These are phyloP conservation scores for Neurospora sp. DNA, from an alignment of 495 filamentous ascomycete species.

Conservation along the genomic window DNA sequence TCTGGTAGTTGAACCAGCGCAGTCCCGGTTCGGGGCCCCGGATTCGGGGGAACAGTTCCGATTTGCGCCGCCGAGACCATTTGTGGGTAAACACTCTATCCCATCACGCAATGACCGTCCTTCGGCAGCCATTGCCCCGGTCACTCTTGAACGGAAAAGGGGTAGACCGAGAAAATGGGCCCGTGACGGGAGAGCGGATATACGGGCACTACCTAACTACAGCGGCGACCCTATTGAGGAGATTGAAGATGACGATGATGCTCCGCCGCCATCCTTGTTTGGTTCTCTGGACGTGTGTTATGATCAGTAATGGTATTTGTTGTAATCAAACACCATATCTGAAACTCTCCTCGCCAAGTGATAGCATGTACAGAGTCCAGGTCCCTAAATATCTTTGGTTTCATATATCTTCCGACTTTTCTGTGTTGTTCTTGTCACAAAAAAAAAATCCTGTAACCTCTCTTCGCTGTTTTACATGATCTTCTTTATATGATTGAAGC, in stretches of 20 bases:
- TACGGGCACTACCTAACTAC: slow-evolving; percentile 32
- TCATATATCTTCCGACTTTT: neutral
- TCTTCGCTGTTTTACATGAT: neutral
- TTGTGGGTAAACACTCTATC: slow-evolving; percentile 26
- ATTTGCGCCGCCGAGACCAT: slow-evolving; percentile 30
- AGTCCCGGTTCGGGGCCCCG: slow-evolving; percentile 12
- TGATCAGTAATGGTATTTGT: neutral
- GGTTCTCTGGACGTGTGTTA: slow-evolving; percentile 9
- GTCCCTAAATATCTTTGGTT: neutral
- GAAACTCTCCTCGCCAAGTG: neutral
- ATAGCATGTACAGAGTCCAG: neutral
- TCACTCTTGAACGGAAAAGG: slow-evolving; percentile 12
- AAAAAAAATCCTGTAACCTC: neutral
- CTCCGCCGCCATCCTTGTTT: slow-evolving; percentile 6
- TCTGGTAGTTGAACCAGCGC: slow-evolving; percentile 14
- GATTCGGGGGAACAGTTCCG: slow-evolving; percentile 18
- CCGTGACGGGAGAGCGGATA: slow-evolving; percentile 29
- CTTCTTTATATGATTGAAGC: neutral
- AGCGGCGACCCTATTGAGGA: slow-evolving; percentile 37
- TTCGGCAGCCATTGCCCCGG: neutral
- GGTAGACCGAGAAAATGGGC: slow-evolving; percentile 23
- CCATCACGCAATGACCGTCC: neutral
- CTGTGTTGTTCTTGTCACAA: neutral
- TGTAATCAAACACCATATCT: neutral
- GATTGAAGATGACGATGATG: slow-evolving; percentile 19